Percentiles rank a stretch among this genome's conserved stretches.
phyloP scores from a whole-genome alignment of 306 rosid species.

The Sphenostylis stenocarpa region DNA sequence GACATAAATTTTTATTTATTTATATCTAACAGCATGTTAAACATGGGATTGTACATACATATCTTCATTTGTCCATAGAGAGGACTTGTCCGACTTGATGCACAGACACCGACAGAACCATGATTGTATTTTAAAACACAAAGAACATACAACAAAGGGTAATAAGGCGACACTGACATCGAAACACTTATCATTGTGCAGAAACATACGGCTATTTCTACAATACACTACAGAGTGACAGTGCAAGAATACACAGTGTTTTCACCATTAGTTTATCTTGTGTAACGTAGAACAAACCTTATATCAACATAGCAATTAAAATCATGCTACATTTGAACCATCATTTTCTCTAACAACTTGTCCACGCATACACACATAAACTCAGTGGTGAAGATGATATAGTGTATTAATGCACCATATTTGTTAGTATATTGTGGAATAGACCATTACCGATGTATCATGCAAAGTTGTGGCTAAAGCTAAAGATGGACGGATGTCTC shows the following conservation, averaged over 20 bases:
- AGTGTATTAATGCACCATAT: slow-evolving; percentile 18
- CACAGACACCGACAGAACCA: neutral
- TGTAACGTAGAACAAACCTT: slow-evolving; percentile 5
- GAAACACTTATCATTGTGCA: neutral
- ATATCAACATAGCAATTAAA: neutral
- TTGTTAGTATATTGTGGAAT: slow-evolving; percentile 24
- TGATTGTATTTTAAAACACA: neutral
- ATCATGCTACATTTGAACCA: neutral
- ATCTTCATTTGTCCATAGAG: no score
- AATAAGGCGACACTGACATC: slow-evolving; percentile 14
- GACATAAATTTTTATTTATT: neutral
- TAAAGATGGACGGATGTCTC: slow-evolving; percentile 1
- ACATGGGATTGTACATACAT: neutral
- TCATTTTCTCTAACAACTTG: slow-evolving; percentile 4
- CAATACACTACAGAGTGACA: neutral
- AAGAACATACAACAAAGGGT: slow-evolving; percentile 19
- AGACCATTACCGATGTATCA: slow-evolving; percentile 20
- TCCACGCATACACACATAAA: slow-evolving; percentile 26
- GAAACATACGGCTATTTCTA: slow-evolving; percentile 23
- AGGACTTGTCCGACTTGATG: neutral
- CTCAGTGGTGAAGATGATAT: slow-evolving; percentile 17
- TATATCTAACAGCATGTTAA: neutral
- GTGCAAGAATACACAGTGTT: slow-evolving; percentile 2
- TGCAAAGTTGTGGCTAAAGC: slow-evolving; percentile 11
- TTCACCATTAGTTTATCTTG: slow-evolving; percentile 21